Base-by-base conservation (phyloP, 2,329 filamentous ascomycete genomes). In the Scopulariopsis brevicaulis region DNA sequence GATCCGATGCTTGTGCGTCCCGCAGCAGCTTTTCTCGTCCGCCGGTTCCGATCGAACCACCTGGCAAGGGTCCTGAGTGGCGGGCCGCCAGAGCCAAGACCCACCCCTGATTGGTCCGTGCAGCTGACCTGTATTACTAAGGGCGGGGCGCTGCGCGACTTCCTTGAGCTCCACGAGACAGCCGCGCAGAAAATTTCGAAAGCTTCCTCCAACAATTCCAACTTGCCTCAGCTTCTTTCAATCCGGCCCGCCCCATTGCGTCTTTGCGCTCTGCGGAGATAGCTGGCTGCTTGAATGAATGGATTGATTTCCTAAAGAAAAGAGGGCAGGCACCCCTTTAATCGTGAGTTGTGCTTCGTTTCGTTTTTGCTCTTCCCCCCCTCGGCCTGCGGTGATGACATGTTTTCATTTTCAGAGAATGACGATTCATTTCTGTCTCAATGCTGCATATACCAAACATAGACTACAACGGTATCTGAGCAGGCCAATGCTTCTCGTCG, bases 381-480 rank as follows among this genome's bases (percentile, higher is more conserved):
- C 28, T 52, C 35, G 11, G 22, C 54, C 60, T 74, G 66, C 66
- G 57, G 69, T 86, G 84, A 87, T 86, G 84, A 86, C 78, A 80
- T 73, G 72, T 71, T 73, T 68, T 66, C 69, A 66, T 64, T 66
- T 76, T 77, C 81, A 74, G 77, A 85, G 80, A 81, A 78, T 76
- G 71, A 65, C 74, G 75, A 75, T 78, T 79, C 77, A 78, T 71
- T 78, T 76, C 73, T 76, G 68, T 76, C 81, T 82, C 80, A 63
- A 73, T 86, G 84, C 78, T 74, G 73, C 81, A 75, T 79, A 76
- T 76, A 80, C 79, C 68, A 71, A 46, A 46, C 83, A 85, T 87
- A 88, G 89, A 94, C 89, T 94, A 94, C 89, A 93, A 94, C 89
- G 89, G 89, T 94, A 94, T 94, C 89, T 94, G 89, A 94, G 56